Percentiles rank a stretch among this genome's conserved stretches.
These are phyloP conservation scores for Suhomyces chickasaworum DNA, from an alignment of 1,139 yeast genomes.

Conservation along the genomic window DNA sequence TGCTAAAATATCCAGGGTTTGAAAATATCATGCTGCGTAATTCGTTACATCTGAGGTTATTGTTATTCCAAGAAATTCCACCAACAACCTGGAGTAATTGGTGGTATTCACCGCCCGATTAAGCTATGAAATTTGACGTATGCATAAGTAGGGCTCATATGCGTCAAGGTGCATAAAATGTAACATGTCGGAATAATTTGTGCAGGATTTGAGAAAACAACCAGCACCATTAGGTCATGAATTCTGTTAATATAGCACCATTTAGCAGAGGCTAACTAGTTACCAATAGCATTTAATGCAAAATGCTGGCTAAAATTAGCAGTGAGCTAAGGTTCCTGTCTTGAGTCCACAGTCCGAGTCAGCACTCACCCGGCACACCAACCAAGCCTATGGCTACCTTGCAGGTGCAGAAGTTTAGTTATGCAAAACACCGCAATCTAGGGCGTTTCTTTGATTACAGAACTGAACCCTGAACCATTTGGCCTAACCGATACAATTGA, in stretches of 20 bases:
- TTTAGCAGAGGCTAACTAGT: not conserved
- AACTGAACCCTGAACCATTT: not conserved
- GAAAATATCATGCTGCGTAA: not conserved
- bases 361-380: not conserved
- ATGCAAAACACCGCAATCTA: not conserved
- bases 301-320: not conserved
- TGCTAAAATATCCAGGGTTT: not conserved
- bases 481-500: not conserved
- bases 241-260: not conserved
- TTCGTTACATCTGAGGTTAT: not conserved
- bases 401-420: not conserved
- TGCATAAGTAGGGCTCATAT: not conserved
- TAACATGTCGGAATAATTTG: slow-evolving; percentile 1
- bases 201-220: not conserved
- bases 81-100: not conserved
- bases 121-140: slow-evolving; percentile 1
- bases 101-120: not conserved
- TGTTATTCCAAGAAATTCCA: slow-evolving; percentile 1
- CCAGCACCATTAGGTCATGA: not conserved
- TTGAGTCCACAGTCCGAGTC: too few relatives aligned
- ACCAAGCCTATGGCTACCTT: not conserved
- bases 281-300: not conserved
- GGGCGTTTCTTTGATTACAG: not conserved
- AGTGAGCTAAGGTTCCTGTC: too few relatives aligned
- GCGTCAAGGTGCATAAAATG: not conserved